phyloP scores from a whole-genome alignment of 2,329 filamentous ascomycete species.

The Fusarium beomiforme region DNA sequence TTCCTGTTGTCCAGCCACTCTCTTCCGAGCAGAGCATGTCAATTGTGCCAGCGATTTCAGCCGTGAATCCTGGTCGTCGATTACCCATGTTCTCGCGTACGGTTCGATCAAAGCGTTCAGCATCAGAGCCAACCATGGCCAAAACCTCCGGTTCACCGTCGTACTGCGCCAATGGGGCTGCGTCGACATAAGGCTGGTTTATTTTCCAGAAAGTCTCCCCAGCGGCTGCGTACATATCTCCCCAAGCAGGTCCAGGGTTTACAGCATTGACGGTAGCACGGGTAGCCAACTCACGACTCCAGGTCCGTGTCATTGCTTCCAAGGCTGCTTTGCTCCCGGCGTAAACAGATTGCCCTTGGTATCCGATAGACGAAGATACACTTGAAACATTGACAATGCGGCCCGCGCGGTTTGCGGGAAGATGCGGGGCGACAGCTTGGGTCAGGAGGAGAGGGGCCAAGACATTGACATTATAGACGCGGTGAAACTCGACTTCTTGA shows the following conservation, averaged over 20 bases:
- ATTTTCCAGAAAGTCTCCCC: constrained; percentile 50
- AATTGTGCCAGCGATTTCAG: constrained; percentile 74
- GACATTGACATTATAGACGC: constrained; percentile 83
- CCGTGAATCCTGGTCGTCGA: constrained; percentile 48
- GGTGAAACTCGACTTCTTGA: constrained; percentile 71
- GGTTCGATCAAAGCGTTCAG: constrained; percentile 47
- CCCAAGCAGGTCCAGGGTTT: constrained; percentile 66
- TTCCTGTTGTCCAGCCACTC: constrained; percentile 75
- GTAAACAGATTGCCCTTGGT: constrained; percentile 66
- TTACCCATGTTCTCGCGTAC: constrained; percentile 49
- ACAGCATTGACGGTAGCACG: constrained; percentile 65
- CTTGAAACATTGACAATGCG: constrained; percentile 66
- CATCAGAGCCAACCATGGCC: constrained; percentile 45
- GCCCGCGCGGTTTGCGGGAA: constrained; percentile 73
- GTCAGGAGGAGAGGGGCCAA: constrained; percentile 81
- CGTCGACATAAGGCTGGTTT: constrained; percentile 52
- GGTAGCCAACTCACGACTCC: constrained; percentile 65
- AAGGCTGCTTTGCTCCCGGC: constrained; percentile 67
- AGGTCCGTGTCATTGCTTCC: constrained; percentile 68
- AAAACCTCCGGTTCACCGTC: constrained; percentile 46
- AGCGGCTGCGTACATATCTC: constrained; percentile 59
- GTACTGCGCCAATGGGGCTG: constrained; percentile 49
- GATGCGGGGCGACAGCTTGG: constrained; percentile 75
- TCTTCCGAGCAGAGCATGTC: constrained; percentile 76
- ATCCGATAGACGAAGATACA: constrained; percentile 63